phyloP scores from a whole-genome alignment of 768 basidiomycete genomes.

The Serendipita indica region DNA sequence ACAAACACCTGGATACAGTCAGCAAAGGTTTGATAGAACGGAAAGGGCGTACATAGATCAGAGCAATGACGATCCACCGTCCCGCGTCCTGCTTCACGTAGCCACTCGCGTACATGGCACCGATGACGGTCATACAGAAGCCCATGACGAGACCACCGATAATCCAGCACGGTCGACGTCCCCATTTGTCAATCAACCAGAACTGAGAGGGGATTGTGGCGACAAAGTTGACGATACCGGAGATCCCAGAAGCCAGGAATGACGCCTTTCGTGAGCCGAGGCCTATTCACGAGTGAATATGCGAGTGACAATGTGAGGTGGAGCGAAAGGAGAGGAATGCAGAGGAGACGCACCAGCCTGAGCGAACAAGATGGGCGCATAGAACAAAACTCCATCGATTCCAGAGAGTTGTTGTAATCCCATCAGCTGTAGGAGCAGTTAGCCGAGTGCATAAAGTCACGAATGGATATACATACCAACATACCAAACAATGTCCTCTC shows the following conservation, averaged over 20 bases:
- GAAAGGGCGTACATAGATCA: conserved; percentile 25
- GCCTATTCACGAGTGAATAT: conserved; percentile 21
- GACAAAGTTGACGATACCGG: conserved; percentile 31
- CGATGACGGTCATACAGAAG: conserved; percentile 29
- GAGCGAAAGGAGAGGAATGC: background rate
- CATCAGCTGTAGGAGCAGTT: conserved; percentile 12
- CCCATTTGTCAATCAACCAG: conserved; percentile 27
- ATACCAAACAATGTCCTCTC: conserved; percentile 31
- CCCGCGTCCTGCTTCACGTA: conserved; percentile 21
- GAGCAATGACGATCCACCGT: conserved; percentile 29
- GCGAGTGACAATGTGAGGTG: background rate
- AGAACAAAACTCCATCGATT: conserved; percentile 26
- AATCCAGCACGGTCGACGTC: conserved; percentile 28
- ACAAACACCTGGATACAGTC: conserved; percentile 23
- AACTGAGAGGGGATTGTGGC: conserved; percentile 27
- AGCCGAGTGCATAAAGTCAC: background rate
- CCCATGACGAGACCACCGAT: conserved; percentile 30
- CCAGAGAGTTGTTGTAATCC: conserved; percentile 21
- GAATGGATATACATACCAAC: conserved; percentile 25
- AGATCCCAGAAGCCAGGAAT: conserved; percentile 37
- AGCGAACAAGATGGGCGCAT: conserved; percentile 34
- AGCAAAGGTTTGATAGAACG: background rate
- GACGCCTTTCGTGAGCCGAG: conserved; percentile 32
- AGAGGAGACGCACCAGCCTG: conserved; percentile 23
- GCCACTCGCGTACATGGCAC: conserved; percentile 29